A percentile compares a stretch with the other conserved stretches of the same genome.
phyloP scores from a whole-genome alignment of 441 rosid genomes.

The Pelargonium citronellum region DNA sequence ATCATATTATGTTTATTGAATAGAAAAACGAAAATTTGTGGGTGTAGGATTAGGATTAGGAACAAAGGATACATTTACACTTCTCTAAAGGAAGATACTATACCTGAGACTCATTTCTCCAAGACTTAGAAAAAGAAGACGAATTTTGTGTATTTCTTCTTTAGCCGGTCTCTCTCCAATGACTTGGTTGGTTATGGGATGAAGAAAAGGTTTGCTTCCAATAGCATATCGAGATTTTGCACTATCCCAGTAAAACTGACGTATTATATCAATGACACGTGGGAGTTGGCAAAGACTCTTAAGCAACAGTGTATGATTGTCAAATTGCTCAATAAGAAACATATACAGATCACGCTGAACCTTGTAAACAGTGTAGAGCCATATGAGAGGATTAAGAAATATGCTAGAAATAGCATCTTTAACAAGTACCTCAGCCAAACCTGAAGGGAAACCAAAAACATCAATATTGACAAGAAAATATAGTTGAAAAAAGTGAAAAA shows the following conservation, averaged over 20 bases:
- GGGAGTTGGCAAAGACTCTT: slow-evolving; percentile 80
- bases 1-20: slow-evolving; percentile 15
- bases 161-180: slow-evolving; percentile 76
- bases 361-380: slow-evolving; percentile 70
- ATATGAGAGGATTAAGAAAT: slow-evolving; percentile 88
- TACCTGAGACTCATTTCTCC: slow-evolving; percentile 99
- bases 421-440: slow-evolving; percentile 73
- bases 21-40: slow-evolving; percentile 3
- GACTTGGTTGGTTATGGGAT: slow-evolving; percentile 53
- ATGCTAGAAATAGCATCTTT: slow-evolving; percentile 82
- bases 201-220: slow-evolving; percentile 80
- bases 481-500: neutral
- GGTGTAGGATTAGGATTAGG: slow-evolving; percentile 15
- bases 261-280: slow-evolving; percentile 69
- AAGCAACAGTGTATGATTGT: slow-evolving; percentile 76
- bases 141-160: slow-evolving; percentile 91
- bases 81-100: neutral
- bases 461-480: neutral
- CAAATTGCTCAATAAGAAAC: slow-evolving; percentile 91
- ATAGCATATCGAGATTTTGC: slow-evolving; percentile 54
- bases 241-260: slow-evolving; percentile 85
- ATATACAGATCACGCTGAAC: slow-evolving; percentile 97
- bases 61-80: slow-evolving; percentile 21
- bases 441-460: slow-evolving; percentile 36
- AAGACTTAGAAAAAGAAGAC: slow-evolving; percentile 89